A percentile compares a stretch with the other conserved stretches of the same genome.
Conservation (phyloP, 192 early-diverging fungal species). For the Podila horticola region DNA sequence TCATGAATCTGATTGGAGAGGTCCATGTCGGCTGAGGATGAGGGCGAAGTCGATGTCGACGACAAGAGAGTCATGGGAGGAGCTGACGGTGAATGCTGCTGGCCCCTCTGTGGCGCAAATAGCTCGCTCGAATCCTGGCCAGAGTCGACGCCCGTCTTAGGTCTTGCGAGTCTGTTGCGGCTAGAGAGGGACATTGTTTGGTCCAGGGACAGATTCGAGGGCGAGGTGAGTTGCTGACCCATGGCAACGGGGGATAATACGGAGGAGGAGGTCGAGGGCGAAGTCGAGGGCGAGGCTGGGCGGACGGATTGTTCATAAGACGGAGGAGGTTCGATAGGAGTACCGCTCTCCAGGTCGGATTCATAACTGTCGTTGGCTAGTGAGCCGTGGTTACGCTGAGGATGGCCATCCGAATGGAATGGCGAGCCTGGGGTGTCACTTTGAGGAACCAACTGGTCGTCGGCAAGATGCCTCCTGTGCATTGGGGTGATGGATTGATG, state of each 20-base stretch:
- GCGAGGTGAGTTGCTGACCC: neutral
- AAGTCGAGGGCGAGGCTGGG: neutral
- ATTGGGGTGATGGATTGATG: neutral
- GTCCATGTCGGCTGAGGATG: neutral
- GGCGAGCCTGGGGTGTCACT: neutral
- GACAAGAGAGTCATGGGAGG: slow-evolving; percentile 29
- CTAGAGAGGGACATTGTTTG: neutral
- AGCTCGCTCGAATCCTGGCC: neutral
- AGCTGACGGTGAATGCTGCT: slow-evolving; percentile 20
- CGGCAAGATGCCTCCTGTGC: slow-evolving; percentile 11
- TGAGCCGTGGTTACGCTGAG: neutral
- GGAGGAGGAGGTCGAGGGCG: neutral
- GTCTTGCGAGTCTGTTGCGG: too few species aligned
- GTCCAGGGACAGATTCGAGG: slow-evolving; percentile 13
- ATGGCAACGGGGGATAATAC: too few species aligned
- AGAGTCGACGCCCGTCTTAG: too few species aligned
- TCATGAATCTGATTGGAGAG: too few species aligned
- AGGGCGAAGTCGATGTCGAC: neutral
- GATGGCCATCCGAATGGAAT: neutral
- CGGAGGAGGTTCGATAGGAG: slow-evolving; percentile 27
- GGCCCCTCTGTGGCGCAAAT: slow-evolving; percentile 5
- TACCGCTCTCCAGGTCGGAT: neutral
- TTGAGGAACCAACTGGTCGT: slow-evolving; percentile 8
- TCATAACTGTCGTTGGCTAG: neutral
- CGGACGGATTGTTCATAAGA: slow-evolving; percentile 35